phyloP scores from a whole-genome alignment of 176 grass and related monocot genomes.

The Triticum urartu region DNA sequence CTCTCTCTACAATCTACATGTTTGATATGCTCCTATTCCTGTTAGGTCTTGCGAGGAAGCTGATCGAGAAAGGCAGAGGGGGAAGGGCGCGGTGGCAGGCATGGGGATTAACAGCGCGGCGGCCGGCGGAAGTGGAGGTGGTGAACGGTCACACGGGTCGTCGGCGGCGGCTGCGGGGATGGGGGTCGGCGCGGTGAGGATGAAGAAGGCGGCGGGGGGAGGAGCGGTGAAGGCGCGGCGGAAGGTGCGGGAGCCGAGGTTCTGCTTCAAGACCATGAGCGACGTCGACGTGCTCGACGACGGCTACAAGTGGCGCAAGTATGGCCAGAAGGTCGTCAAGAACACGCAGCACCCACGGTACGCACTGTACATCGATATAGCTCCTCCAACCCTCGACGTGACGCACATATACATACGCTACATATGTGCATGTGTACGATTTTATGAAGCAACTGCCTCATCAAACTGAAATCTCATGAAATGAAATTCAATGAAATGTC shows the following conservation, averaged over 20 bases:
- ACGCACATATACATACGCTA: not conserved
- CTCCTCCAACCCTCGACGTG: not conserved
- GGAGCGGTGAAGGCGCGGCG: constrained; percentile 52
- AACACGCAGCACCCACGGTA: constrained; percentile 98
- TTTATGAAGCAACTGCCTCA: not conserved
- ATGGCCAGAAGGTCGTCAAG: constrained; percentile 99
- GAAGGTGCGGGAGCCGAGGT: constrained; percentile 92
- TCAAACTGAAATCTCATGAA: not conserved
- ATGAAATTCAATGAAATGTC: too few relatives aligned
- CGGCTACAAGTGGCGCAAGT: constrained; percentile 99
- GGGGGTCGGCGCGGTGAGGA: constrained; percentile 47
- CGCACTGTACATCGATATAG: not conserved
- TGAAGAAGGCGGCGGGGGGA: constrained; percentile 50
- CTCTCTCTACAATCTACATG: not conserved
- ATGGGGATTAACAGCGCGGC: not conserved
- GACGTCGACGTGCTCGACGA: constrained; percentile 97
- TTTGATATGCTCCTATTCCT: not conserved
- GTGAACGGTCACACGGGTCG: not conserved
- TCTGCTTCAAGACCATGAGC: constrained; percentile 99
- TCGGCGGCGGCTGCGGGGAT: not conserved
- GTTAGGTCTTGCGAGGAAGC: constrained; percentile 35
- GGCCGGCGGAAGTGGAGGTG: not conserved
- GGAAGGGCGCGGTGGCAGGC: not conserved
- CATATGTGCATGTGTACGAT: not conserved
- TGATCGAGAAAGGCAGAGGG: constrained; percentile 24